phyloP scores from a whole-genome alignment of 805 yeast genomes.

The Blastobotrys robertii region DNA sequence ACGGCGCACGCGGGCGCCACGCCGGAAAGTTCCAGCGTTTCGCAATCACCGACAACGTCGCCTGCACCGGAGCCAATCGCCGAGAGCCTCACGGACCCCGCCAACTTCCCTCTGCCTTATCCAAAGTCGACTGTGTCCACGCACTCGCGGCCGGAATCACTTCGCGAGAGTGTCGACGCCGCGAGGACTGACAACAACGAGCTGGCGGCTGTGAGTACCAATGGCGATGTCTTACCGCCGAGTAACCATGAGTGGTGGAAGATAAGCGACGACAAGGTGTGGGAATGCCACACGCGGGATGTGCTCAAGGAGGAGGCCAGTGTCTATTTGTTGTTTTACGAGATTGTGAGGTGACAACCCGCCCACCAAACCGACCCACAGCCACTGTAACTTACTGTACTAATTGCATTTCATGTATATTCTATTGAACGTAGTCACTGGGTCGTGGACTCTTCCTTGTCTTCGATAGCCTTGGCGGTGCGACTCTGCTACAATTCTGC shows the following conservation, averaged over 20 bases:
- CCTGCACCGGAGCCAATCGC: background rate
- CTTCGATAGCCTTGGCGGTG: background rate
- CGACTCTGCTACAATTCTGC: background rate
- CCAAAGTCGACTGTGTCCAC: background rate
- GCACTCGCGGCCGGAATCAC: background rate
- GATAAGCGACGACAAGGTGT: conserved; percentile 64
- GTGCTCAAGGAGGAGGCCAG: conserved; percentile 62
- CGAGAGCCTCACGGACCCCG: background rate
- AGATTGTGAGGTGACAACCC: background rate
- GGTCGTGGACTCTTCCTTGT: no score
- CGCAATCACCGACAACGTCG: conserved; percentile 1
- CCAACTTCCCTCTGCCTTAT: background rate
- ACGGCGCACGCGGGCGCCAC: background rate
- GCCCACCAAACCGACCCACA: conserved; percentile 1
- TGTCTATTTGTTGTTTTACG: conserved; percentile 83
- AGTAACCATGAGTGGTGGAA: conserved; percentile 48
- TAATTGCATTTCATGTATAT: background rate
- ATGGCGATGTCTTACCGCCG: conserved; percentile 35
- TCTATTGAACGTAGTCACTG: background rate
- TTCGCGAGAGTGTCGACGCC: background rate
- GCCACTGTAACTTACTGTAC: background rate
- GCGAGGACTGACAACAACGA: background rate
- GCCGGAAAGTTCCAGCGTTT: background rate
- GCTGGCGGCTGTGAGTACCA: background rate
- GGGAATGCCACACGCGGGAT: conserved; percentile 48